Evolutionary conservation across 176 grass and related monocot species (phyloP).

Genomic region (Tillandsia fasciculata): DNA sequence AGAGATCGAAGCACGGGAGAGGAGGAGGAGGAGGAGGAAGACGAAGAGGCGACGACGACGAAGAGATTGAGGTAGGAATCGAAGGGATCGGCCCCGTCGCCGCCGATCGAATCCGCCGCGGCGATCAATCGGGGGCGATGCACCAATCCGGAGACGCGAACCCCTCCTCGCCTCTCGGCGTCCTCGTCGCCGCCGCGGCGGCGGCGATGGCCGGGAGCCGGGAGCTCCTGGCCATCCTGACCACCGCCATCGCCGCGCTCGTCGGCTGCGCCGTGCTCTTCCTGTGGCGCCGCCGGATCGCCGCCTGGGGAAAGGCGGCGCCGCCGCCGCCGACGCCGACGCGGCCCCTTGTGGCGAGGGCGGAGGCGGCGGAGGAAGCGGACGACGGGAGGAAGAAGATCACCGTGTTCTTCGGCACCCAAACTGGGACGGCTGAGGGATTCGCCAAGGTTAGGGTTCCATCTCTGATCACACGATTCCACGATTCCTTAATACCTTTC

Average conservation of each 20-base stretch:
- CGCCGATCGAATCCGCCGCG: no score
- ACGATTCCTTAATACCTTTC: not conserved
- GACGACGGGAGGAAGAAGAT: constrained; percentile 64
- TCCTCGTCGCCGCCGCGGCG: not conserved
- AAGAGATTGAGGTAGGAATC: no score
- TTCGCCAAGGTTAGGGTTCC: constrained; percentile 72
- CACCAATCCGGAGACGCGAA: no score
- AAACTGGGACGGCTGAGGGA: constrained; percentile 90
- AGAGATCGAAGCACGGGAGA: no score
- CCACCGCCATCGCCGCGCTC: constrained; percentile 45
- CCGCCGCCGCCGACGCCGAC: constrained; percentile 5
- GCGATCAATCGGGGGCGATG: no score
- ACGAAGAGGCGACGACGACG: no score
- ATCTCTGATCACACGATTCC: constrained; percentile 8
- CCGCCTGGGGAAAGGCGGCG: not conserved
- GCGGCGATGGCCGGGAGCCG: constrained; percentile 30
- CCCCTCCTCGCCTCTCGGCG: no score
- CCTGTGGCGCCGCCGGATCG: constrained; percentile 39
- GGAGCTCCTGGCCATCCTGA: constrained; percentile 32
- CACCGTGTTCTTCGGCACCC: constrained; percentile 92
- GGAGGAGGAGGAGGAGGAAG: no score
- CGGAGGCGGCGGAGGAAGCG: constrained; percentile 34
- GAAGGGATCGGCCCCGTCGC: no score
- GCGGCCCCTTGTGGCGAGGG: constrained; percentile 25
- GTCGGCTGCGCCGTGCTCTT: constrained; percentile 43